Evolutionary conservation across 2,329 filamentous ascomycete genomes (phyloP), one percentile per base, ranked within the genome.

Genomic region (Davidsoniella australis): DNA sequence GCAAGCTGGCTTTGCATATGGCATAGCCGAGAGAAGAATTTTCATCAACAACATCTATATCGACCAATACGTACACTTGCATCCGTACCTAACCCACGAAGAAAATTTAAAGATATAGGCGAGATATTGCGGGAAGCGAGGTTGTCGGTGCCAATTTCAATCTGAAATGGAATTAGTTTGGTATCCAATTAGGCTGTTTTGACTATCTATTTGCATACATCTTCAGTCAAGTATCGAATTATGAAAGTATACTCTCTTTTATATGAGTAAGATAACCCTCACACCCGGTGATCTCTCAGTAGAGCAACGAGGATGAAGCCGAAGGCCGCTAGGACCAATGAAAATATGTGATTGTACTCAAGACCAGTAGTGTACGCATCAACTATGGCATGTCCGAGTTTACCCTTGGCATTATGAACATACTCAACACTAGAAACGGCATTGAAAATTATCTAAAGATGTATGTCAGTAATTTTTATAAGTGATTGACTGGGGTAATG

Each of bases 331-430:
- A 56, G 59, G 1, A 56, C 23, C 6, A 65, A 57, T 7, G 62
- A 64, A 5, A 64, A 55, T 0, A 58, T 55, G 39, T 65, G 63
- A 40, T 58, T 63, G 53, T 58, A 64, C 53, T 60, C 61, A 23
- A 65, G 38, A 0, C 62, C 62, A 24, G 62, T 57, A 2, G 64
- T 58, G 48, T 65, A 65, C 2, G 62, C 58, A 12, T 54, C 56
- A 1, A 62, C 57, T 5, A 65, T 55, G 3, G 59, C 62, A 16
- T 57, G 44, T 4, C 59, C 53, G 1, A 64, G 45, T 1, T 48
- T 46, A 1, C 56, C 58, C 2, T 56, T 57, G 1, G 58, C 51
- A 6, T 57, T 54, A 16, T 59, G 55, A 10, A 64, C 55, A 17
- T 60, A 64, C 10, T 59, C 59, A 10, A 64, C 58, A 36, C 59